Conservation (phyloP, 768 basidiomycete genomes). For the Rhodotorula toruloides region DNA sequence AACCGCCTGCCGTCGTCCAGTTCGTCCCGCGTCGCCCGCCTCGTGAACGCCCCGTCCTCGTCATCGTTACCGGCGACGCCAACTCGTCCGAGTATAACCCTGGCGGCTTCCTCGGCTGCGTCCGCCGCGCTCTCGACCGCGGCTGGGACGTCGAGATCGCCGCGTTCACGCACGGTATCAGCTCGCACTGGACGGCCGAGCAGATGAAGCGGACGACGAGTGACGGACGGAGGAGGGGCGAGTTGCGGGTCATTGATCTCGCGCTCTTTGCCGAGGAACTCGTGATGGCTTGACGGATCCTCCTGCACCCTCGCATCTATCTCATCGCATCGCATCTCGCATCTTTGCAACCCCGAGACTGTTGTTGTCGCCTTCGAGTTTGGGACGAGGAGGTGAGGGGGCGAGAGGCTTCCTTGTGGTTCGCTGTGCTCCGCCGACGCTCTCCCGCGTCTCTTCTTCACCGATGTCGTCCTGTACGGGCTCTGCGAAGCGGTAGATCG, state of each 20-base stretch:
- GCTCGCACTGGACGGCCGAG: constrained; percentile 24
- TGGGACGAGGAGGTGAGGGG: no score
- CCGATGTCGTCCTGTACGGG: no score
- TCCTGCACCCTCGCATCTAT: no score
- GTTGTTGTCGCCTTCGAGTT: no score
- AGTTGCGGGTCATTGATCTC: constrained; percentile 28
- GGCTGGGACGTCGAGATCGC: constrained; percentile 96
- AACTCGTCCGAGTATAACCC: constrained; percentile 87
- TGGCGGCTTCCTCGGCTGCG: constrained; percentile 84
- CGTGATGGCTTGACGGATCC: background rate
- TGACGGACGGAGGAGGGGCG: constrained; percentile 12
- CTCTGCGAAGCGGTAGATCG: no score
- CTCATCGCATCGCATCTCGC: no score
- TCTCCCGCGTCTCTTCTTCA: no score
- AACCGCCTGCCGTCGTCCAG: background rate
- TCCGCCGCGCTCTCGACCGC: constrained; percentile 73
- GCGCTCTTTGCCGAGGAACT: constrained; percentile 36
- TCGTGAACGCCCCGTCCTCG: constrained; percentile 59
- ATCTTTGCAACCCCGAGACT: no score
- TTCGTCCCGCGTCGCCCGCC: constrained; percentile 54
- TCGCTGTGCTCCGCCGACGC: no score
- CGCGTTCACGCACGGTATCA: constrained; percentile 66
- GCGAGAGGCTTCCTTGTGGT: no score
- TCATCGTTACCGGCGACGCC: constrained; percentile 90
- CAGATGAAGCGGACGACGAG: constrained; percentile 8